Percentiles rank a stretch among this genome's conserved stretches.
Conservation (phyloP, 2,329 filamentous ascomycete species). For the Pestalotiopsis sp. region DNA sequence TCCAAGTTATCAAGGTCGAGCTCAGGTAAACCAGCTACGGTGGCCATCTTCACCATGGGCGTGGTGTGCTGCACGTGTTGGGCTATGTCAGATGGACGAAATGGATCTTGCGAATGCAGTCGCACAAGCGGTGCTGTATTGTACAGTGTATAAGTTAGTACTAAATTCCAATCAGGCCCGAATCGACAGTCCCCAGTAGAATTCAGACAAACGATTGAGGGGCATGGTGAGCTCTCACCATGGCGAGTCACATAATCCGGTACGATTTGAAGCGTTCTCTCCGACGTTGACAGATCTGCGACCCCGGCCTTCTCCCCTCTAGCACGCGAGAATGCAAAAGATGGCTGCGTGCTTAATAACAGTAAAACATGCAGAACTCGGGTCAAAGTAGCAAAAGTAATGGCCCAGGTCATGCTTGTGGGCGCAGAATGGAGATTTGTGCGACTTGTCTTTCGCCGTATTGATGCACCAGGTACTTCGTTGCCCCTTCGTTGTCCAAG, state of each 20-base stretch:
- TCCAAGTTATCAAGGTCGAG: slow-evolving; percentile 1
- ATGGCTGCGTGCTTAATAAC: not conserved
- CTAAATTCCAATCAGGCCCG: not conserved
- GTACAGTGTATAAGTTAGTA: not conserved
- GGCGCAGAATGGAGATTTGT: not conserved
- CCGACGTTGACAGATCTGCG: not conserved
- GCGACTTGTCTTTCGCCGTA: not conserved
- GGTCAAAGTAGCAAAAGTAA: not conserved
- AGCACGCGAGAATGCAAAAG: not conserved
- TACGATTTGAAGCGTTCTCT: not conserved
- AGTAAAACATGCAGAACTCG: not conserved
- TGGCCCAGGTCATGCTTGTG: not conserved
- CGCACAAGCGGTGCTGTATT: not conserved
- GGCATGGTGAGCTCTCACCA: not conserved
- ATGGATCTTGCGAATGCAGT: slow-evolving; percentile 8
- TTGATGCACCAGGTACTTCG: not conserved
- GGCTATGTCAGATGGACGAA: slow-evolving; percentile 8
- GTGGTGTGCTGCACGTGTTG: slow-evolving; percentile 7
- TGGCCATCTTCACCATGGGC: not conserved
- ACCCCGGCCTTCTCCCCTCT: not conserved
- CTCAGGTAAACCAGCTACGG: not conserved
- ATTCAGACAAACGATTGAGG: not conserved
- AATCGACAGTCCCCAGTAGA: not conserved
- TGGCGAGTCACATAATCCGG: slow-evolving; percentile 9
- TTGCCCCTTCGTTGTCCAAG: not conserved